Evolutionary conservation across 768 basidiomycete species (phyloP).

Genomic region (Boletus subcaerulescens): DNA sequence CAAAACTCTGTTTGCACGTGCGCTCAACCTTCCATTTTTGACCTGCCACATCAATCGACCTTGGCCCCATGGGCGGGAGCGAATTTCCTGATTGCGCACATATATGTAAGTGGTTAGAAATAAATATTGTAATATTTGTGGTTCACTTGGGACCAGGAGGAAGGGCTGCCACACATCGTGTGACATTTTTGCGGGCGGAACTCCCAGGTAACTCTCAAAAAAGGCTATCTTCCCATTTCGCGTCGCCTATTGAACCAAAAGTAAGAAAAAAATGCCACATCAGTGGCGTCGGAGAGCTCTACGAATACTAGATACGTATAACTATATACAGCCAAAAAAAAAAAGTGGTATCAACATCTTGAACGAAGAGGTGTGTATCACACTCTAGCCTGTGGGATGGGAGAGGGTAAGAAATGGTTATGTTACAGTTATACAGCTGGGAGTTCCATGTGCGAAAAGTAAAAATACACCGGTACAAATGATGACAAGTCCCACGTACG

Average conservation of each 20-base stretch:
- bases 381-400: background rate
- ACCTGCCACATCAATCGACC: background rate
- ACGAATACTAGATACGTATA: slow-evolving; percentile 27
- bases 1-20: slow-evolving; percentile 7
- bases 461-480: slow-evolving; percentile 28
- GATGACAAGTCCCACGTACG: slow-evolving; percentile 6
- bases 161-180: slow-evolving; percentile 9
- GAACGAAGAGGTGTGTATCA: slow-evolving; percentile 17
- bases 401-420: background rate
- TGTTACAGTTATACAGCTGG: slow-evolving; percentile 27
- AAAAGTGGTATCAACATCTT: slow-evolving; percentile 3
- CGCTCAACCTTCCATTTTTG: background rate
- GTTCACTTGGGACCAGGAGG: background rate
- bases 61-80: slow-evolving; percentile 1
- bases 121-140: too few relatives aligned
- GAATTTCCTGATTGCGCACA: slow-evolving; percentile 1
- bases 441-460: slow-evolving; percentile 12
- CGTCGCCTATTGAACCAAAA: slow-evolving; percentile 6
- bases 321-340: slow-evolving; percentile 28
- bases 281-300: slow-evolving; percentile 11
- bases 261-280: background rate
- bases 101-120: background rate
- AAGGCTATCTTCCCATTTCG: slow-evolving; percentile 13
- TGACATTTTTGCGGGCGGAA: slow-evolving; percentile 8
- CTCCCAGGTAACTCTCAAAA: background rate